Evolutionary conservation across 129 eudicot genomes (phyloP).

Genomic region (Kitagawia praeruptora): DNA sequence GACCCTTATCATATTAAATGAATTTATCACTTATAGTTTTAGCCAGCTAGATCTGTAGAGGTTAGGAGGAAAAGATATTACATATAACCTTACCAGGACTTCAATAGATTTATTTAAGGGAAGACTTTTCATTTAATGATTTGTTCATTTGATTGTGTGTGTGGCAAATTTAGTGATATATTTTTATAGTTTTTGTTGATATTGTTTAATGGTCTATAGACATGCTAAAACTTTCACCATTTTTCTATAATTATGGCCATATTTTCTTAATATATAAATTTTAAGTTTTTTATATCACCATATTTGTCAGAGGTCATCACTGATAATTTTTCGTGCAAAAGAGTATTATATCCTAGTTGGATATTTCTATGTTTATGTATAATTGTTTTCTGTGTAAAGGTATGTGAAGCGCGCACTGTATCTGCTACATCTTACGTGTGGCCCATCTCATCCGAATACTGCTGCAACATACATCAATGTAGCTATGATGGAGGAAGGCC

Average conservation of each 20-base stretch:
- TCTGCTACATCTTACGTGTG: slow-evolving; percentile 90
- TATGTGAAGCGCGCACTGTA: slow-evolving; percentile 96
- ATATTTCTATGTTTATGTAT: background rate
- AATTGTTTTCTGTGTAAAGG: slow-evolving; percentile 22
- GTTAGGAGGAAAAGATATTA: background rate
- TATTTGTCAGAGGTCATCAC: background rate
- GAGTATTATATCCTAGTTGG: background rate
- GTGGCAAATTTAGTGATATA: background rate
- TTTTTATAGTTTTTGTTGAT: background rate
- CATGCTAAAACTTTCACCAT: background rate
- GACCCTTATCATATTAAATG: background rate
- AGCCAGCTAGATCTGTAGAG: background rate
- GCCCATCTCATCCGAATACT: slow-evolving; percentile 99
- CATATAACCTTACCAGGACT: background rate
- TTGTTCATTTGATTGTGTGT: background rate
- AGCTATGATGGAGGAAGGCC: slow-evolving; percentile 99
- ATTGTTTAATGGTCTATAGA: background rate
- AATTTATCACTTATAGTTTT: background rate
- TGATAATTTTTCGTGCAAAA: background rate
- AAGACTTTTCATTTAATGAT: background rate
- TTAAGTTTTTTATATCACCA: background rate
- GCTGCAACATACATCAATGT: slow-evolving; percentile 99
- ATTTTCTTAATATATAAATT: background rate
- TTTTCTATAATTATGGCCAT: background rate
- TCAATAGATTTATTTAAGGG: background rate